Conservation (phyloP, 306 rosid species). For the Pterocarpus santalinus region DNA sequence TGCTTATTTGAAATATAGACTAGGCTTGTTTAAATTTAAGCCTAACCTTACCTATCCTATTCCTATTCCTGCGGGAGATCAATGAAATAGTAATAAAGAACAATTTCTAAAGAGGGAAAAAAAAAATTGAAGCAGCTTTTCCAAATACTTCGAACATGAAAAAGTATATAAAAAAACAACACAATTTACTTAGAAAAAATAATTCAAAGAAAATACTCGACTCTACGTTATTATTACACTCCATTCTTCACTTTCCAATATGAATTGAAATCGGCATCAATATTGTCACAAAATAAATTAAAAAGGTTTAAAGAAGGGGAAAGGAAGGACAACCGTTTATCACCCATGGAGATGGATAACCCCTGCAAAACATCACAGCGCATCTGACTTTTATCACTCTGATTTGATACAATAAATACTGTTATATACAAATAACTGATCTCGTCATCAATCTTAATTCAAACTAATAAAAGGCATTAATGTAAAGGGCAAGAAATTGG, state of each 20-base stretch:
- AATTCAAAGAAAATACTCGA: too few relatives aligned
- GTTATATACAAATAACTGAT: not conserved
- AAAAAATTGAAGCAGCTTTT: too few relatives aligned
- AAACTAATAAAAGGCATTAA: slow-evolving; percentile 10
- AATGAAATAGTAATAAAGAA: too few relatives aligned
- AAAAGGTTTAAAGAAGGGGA: not conserved
- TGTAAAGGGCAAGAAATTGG: not conserved
- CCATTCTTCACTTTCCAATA: not conserved
- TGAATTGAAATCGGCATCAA: not conserved
- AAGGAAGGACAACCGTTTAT: not conserved
- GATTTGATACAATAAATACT: not conserved
- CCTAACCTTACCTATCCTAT: too few relatives aligned
- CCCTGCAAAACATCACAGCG: not conserved
- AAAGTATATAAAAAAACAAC: too few relatives aligned
- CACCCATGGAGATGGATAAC: not conserved
- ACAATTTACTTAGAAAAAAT: too few relatives aligned
- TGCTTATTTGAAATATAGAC: too few relatives aligned
- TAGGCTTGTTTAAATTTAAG: too few relatives aligned
- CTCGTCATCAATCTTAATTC: not conserved
- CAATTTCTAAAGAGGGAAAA: too few relatives aligned
- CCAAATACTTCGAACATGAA: too few relatives aligned
- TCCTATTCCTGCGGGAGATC: too few relatives aligned
- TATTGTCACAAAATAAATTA: not conserved
- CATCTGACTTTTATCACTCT: not conserved
- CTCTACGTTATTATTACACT: too few relatives aligned